Base-by-base conservation (phyloP, 345 rosid species). In the Lagerstroemia speciosa region DNA sequence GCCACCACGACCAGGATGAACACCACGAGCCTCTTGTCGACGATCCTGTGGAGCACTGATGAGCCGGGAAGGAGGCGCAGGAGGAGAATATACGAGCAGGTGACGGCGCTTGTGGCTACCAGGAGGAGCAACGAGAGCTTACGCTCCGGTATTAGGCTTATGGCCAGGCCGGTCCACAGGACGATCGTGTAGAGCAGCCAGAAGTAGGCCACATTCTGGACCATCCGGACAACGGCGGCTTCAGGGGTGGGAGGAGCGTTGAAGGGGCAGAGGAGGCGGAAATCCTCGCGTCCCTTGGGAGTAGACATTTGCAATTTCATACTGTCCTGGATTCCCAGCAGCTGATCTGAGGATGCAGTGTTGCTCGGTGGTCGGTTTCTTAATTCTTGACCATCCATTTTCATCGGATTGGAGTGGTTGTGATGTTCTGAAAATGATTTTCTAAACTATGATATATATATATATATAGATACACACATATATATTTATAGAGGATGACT, bases 131-230 rank as follows among this genome's bases (percentile, higher is more conserved):
- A 31, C 19, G 81, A 78, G 43, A 72, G 29, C 43, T 68, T 68
- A 11, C 78, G 75, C 71, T 38, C 0, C 6, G 76, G 78, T 38
- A 78, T 15, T 3, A 78, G 70, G 68, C 71, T 68, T 22, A 71
- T 78, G 65, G 73, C 71, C 29, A 78, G 60, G 10, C 76, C 64
- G 6, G 68, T 43, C 75, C 81, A 78, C 61, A 74, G 34, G 26
- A 74, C 64, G 8, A 74, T 75, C 9, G 74, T 22, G 73, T 79
- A 79, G 36, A 69, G 58, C 33, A 73, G 26, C 4, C 67, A 27
- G 64, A 79, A 75, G 43, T 50, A 74, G 61, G 22, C 26, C 2
- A 79, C 10, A 68, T 79, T 79, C 36, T 22, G 26, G 32, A 70
- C 32, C 52, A 73, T 73, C 40, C 79, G 55, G 37, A 60, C 37